Percentiles rank a stretch among this genome's conserved stretches.
Conservation (phyloP, 2,329 filamentous ascomycete species). For the Fusarium gaditjirri region DNA sequence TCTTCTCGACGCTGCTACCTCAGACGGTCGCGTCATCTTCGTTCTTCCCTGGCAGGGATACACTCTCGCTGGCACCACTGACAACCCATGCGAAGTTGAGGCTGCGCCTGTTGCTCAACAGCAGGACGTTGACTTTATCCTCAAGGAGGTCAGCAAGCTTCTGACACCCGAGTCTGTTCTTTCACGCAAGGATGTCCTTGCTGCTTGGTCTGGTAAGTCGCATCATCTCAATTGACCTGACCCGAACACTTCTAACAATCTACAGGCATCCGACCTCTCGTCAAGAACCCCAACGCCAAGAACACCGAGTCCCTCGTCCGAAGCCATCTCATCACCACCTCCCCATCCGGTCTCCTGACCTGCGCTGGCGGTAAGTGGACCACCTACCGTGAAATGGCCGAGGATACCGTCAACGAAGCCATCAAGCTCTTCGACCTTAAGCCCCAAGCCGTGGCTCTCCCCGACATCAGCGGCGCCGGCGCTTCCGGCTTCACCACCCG, state of each 20-base stretch:
- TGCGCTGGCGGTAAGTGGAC: constrained; percentile 90
- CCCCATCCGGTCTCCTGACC: constrained; percentile 78
- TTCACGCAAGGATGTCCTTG: constrained; percentile 78
- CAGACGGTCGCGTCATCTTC: constrained; percentile 88
- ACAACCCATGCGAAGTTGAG: constrained; percentile 75
- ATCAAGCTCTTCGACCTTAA: constrained; percentile 72
- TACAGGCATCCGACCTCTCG: constrained; percentile 75
- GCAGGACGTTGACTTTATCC: constrained; percentile 84
- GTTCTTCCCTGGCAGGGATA: constrained; percentile 89
- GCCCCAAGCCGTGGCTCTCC: constrained; percentile 62
- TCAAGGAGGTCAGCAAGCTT: constrained; percentile 81
- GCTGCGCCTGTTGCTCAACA: constrained; percentile 78
- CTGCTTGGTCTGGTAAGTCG: constrained; percentile 78
- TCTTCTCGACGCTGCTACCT: constrained; percentile 80
- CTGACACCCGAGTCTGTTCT: constrained; percentile 80
- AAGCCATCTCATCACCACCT: constrained; percentile 82
- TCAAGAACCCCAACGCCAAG: constrained; percentile 82
- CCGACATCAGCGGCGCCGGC: constrained; percentile 74
- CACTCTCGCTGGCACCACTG: constrained; percentile 86
- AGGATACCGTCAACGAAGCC: constrained; percentile 85
- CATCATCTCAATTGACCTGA: rapidly evolving
- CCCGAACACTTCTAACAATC: constrained; percentile 22
- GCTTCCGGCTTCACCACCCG: constrained; percentile 62
- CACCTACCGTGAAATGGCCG: constrained; percentile 88
- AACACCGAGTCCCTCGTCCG: constrained; percentile 86